Evolutionary conservation across 345 rosid genomes (phyloP), one percentile per base, ranked within the genome.

Genomic region (Citrus sp.): DNA sequence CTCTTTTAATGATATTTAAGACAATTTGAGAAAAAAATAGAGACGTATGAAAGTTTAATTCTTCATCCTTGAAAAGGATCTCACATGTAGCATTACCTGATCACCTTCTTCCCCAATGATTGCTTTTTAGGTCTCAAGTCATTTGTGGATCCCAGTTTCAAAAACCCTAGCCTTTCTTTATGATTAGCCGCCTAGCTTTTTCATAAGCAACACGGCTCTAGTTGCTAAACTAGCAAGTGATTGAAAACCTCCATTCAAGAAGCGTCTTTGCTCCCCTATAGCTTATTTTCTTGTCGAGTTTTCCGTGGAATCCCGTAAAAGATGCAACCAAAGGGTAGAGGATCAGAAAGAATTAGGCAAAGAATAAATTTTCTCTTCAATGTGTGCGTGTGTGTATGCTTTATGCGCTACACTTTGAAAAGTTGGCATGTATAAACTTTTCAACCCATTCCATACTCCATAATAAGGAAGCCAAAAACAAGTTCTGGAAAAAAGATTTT

Each of bases 11-110:
- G 37, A 22, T 34, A 24, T 58, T 68, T 34, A 67, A 18, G 10
- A 9, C 49, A 32, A 35, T 25, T 70, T 79, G 51, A 46, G 40
- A 61, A 12, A 37, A 34, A 67, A 74, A 64, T 19, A 51, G 65
- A 82, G 62, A 74, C 67, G 88, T 83, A 67, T 61, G 64, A 66
- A 65, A 64, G 27, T 81, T 83, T 81, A 24, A 55, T 80, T 80
- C 72, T 64, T 69, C 72, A 51, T 80, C 51, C 59, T 70, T 56
- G 60, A 69, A 58, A 80, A 40, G 62, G 49, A 27, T 56, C 40
- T 6, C 25, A 37, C 22, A 14, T 25, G 60, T n/a, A n/a, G 4
- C 72, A 65, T 65, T 46, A 18, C 7, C 28, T 79, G 66, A 63
- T 46, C 51, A 22, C 58, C 69, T 42, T 56, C 38, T 80, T 54